A percentile compares a stretch with the other conserved stretches of the same genome.
These are phyloP conservation scores for Ramaria sp. DNA, from an alignment of 768 basidiomycete genomes.

Conservation along the genomic window DNA sequence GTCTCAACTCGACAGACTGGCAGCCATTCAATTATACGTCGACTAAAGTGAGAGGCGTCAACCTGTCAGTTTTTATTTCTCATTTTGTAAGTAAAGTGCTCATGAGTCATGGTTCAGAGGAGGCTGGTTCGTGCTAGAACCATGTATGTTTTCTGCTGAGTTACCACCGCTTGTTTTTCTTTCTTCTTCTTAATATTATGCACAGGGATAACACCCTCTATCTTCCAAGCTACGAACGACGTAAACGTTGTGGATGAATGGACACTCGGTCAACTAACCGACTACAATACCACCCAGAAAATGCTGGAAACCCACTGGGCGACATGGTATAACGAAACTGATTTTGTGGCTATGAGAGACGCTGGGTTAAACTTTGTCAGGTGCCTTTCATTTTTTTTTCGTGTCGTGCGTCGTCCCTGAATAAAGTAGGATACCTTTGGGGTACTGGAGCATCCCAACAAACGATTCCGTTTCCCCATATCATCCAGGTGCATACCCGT, in stretches of 20 bases:
- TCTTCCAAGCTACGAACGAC: conserved; percentile 55
- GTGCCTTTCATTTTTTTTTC: conserved; percentile 22
- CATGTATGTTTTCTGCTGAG: not conserved
- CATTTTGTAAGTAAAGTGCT: not conserved
- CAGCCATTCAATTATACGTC: conserved; percentile 33
- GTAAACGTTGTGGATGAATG: conserved; percentile 48
- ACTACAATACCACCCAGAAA: conserved; percentile 29
- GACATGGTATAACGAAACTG: conserved; percentile 31
- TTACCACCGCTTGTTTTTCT: not conserved
- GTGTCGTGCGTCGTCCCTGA: not conserved
- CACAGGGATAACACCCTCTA: conserved; percentile 72
- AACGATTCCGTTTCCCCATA: conserved; percentile 43
- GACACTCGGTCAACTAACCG: conserved; percentile 46
- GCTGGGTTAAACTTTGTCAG: conserved; percentile 67
- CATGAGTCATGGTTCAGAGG: conserved; percentile 25
- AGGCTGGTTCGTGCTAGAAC: conserved; percentile 53
- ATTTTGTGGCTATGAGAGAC: conserved; percentile 52
- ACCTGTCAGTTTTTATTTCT: conserved; percentile 35
- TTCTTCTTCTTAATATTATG: not conserved
- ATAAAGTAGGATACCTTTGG: conserved; percentile 49
- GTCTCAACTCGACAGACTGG: conserved; percentile 5
- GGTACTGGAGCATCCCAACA: conserved; percentile 75
- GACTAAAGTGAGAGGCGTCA: conserved; percentile 45
- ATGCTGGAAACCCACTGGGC: conserved; percentile 47
- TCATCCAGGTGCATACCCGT: conserved; percentile 55